Evolutionary conservation across 768 basidiomycete species (phyloP).

Genomic region (Sporobolomyces phaffii): DNA sequence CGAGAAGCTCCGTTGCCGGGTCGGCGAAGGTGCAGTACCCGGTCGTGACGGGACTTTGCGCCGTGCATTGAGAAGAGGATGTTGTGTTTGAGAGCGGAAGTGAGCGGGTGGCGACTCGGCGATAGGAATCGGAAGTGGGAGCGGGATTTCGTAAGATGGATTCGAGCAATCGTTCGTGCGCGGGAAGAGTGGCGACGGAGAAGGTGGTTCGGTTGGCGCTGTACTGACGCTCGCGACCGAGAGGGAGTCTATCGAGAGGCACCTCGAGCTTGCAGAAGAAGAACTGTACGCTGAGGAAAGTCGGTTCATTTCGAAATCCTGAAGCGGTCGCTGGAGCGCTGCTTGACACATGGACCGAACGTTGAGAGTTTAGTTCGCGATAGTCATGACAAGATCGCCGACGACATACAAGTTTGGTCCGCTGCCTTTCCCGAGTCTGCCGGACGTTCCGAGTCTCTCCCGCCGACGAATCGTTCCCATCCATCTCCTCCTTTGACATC

Average conservation of each 20-base stretch:
- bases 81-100: neutral
- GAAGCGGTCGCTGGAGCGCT: neutral
- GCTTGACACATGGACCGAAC: no score
- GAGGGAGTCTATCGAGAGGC: conserved; percentile 4
- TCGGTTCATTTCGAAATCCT: conserved; percentile 2
- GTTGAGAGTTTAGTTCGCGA: no score
- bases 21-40: neutral
- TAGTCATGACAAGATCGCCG: no score
- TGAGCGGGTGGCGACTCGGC: neutral
- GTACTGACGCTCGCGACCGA: conserved; percentile 17
- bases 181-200: neutral
- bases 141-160: neutral
- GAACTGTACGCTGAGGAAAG: neutral
- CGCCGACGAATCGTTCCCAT: no score
- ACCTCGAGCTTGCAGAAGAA: neutral
- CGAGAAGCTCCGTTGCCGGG: neutral
- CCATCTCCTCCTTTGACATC: neutral
- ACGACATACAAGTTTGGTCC: no score
- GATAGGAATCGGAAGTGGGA: neutral
- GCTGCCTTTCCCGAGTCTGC: neutral
- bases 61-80: conserved; percentile 10
- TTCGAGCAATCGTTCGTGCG: neutral
- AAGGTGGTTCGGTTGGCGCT: conserved; percentile 9
- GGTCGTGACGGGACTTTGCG: neutral
- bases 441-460: neutral